Percentiles rank a stretch among this genome's conserved stretches.
Evolutionary conservation across 2,329 filamentous ascomycete genomes (phyloP).

Genomic region (Pseudogymnoascus sp.): DNA sequence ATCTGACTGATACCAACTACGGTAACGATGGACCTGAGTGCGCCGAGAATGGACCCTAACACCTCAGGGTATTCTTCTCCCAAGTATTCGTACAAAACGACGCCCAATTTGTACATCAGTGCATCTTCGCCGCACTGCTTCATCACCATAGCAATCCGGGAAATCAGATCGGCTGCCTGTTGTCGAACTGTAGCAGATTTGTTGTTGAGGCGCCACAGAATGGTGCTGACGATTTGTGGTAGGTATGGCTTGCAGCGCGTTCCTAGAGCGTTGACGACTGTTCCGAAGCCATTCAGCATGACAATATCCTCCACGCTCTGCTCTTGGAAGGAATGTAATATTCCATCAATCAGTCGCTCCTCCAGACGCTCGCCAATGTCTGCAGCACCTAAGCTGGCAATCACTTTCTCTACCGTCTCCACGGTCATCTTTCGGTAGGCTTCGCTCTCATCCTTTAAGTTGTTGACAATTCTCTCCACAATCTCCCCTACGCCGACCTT

Average conservation of each 20-base stretch:
- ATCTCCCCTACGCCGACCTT: constrained; percentile 98
- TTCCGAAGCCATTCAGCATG: constrained; percentile 95
- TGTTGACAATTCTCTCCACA: constrained; percentile 83
- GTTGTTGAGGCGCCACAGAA: constrained; percentile 95
- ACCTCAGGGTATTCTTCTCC: constrained; percentile 99
- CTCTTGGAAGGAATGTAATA: constrained; percentile 94
- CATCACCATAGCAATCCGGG: constrained; percentile 97
- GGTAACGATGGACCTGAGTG: constrained; percentile 90
- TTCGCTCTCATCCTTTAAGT: constrained; percentile 96
- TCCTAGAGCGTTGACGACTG: constrained; percentile 90
- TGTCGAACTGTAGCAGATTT: constrained; percentile 95
- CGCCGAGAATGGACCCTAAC: constrained; percentile 89
- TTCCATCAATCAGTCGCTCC: constrained; percentile 89
- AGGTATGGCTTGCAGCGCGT: constrained; percentile 93
- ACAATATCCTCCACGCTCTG: constrained; percentile 94
- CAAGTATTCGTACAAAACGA: constrained; percentile 94
- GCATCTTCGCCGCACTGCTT: constrained; percentile 96
- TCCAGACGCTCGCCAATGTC: constrained; percentile 90
- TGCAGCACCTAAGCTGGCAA: constrained; percentile 85
- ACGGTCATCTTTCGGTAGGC: constrained; percentile 99
- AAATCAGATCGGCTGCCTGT: constrained; percentile 93
- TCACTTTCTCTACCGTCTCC: constrained; percentile 93
- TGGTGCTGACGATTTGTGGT: constrained; percentile 93
- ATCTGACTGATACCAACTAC: constrained; percentile 97
- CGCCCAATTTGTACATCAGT: constrained; percentile 87